Evolutionary conservation across 1,139 yeast species (phyloP), one percentile per base, ranked within the genome.

Genomic region (Yamadazyma atlantica): DNA sequence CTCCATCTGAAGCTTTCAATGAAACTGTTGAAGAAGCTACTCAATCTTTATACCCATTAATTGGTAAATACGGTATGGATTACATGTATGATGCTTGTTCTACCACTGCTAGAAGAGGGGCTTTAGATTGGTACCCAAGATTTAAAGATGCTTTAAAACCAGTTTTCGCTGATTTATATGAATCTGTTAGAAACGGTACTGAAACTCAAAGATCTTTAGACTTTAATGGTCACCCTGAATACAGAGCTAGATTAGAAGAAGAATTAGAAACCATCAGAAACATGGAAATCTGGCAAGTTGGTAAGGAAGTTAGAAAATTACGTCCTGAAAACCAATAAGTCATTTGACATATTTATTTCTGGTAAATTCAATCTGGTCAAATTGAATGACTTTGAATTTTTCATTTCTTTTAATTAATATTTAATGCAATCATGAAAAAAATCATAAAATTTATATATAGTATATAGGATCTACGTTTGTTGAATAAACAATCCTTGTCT

Each of bases 51-150:
- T 92, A 92, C 86, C 98, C 98, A 73, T 84, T 92, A 79, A 73
- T 92, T 60, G 98, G 98, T 74, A 88, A 87, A 76, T 86, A 92
- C 81, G 98, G 98, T 78, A 92, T 92, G 98, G 98, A 92, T 77
- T 92, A 92, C 92, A 92, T 92, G 98, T 92, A 92, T 83, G 97
- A 90, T 66, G 98, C 98, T 59, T 92, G 98, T 77, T 92, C 98
- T 55, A 92, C 98, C 66, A 92, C 98, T 57, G 98, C 98, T 59
- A 88, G 97, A 82, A 89, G 98, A 80, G 98, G 98, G 81, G 98
- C 98, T 65, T 82, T 92, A 62, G 98, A 92, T 80, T 92, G 98
- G 98, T 90, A 92, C 81, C 98, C 97, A 73, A 76, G 83, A 71
- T 92, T 92, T 88, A 89, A 89, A 83, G 94, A 87, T 60, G 97